Base-by-base conservation (phyloP, 345 rosid species). In the Gossypium longicalyx region DNA sequence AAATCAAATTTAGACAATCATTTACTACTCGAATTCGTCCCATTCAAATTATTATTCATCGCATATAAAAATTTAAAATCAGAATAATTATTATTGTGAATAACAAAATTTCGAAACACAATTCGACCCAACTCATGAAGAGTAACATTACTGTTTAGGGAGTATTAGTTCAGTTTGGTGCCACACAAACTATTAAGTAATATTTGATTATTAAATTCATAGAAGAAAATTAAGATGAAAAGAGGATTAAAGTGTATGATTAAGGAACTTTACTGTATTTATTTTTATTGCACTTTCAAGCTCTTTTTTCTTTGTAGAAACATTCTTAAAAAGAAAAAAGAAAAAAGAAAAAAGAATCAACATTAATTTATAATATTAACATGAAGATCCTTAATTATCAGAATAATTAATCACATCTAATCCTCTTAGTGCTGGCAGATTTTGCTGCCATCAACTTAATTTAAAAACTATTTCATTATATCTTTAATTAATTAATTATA, bases 401-500 rank as follows among this genome's bases (percentile, higher is more conserved):
- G 58, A 1, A 68, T 48, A 48, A 22, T 51, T 9, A 49, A 22
- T 51, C 56, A 51, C 58, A 51, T 54, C 72, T 68, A 68, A 68
- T 9, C 19, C 41, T 25, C 12, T 68, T 51, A 47, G 22, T 22
- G 44, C 72, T 48, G 72, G 58, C 56, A 68, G 59, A 49, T 68
- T 23, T 66, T 44, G 53, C 70, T 66, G 17, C 70, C 68, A 41
- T 64, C 48, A 23, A 64, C 68, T 41, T n/a, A 38, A 64, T 17
- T 16, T 16, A 38, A 38, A 38, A 64, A 12, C 4, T n/a, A 9
- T 64, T 41, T 38, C 47, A 41, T 38, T 8, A 9, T n/a, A 15
- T 17, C 49, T 44, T 44, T 44, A 25, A 44, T 66, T 66, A 66
- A 66, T 43, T 1, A 66, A 66, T 9, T 12, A 66, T 44, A 66